Percentiles rank a stretch among this genome's conserved stretches.
Evolutionary conservation across 2,329 filamentous ascomycete species (phyloP).

Genomic region (Fusarium chuoi): DNA sequence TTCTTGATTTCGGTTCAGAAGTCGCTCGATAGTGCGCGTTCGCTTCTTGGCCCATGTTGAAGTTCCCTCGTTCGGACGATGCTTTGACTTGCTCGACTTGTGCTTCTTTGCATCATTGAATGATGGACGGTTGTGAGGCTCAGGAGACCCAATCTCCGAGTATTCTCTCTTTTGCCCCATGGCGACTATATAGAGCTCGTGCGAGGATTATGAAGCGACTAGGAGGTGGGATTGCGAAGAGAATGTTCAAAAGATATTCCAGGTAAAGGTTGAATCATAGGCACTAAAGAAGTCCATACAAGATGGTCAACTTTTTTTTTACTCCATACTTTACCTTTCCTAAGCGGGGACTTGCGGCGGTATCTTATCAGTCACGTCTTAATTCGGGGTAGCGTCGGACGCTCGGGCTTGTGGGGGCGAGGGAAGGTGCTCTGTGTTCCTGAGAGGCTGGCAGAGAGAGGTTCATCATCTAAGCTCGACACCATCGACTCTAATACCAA

Average conservation of each 20-base stretch:
- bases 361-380: slow-evolving; percentile 42
- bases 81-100: slow-evolving; percentile 51
- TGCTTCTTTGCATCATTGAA: slow-evolving; percentile 46
- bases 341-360: slow-evolving; percentile 19
- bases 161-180: slow-evolving; percentile 50
- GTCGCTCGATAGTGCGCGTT: slow-evolving; percentile 74
- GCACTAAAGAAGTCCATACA: neutral
- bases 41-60: slow-evolving; percentile 76
- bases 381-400: slow-evolving; percentile 27
- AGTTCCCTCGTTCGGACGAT: slow-evolving; percentile 58
- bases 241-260: neutral
- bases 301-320: slow-evolving; percentile 41
- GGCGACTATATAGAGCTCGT: neutral
- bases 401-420: slow-evolving; percentile 18
- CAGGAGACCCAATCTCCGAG: slow-evolving; percentile 43
- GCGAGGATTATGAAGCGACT: neutral
- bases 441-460: neutral
- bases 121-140: slow-evolving; percentile 31
- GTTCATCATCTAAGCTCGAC: slow-evolving; percentile 29
- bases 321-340: neutral
- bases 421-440: slow-evolving; percentile 17
- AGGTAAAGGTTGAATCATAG: neutral
- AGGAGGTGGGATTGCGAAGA: neutral
- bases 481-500: neutral
- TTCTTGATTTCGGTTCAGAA: slow-evolving; percentile 68